Conservation (phyloP, 345 rosid genomes). For the Zanthoxylum bungeanum region DNA sequence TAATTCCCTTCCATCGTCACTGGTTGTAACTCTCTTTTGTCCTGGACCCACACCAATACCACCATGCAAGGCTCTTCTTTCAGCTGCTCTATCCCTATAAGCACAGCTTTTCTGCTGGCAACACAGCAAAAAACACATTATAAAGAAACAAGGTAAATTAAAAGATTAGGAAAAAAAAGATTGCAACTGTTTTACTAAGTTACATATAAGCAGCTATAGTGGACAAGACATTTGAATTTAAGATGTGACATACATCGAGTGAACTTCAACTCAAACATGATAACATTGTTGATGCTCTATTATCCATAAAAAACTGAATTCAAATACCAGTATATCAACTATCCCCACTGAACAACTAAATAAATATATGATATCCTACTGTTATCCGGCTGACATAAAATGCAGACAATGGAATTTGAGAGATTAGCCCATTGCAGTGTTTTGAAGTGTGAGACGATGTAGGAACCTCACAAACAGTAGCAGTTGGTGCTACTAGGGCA, state of each 20-base stretch:
- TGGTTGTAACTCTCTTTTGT: slow-evolving; percentile 43
- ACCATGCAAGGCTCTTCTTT: slow-evolving; percentile 77
- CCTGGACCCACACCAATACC: slow-evolving; percentile 87
- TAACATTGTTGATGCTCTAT: background rate
- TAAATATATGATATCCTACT: background rate
- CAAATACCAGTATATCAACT: background rate
- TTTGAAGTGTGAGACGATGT: background rate
- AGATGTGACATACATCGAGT: background rate
- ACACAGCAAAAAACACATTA: slow-evolving; percentile 11
- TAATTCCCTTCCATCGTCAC: slow-evolving; percentile 23
- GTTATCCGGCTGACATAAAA: background rate
- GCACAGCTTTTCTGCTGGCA: slow-evolving; percentile 38
- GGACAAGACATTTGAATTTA: background rate
- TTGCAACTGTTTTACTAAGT: background rate
- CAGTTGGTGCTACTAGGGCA: background rate
- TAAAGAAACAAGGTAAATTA: background rate
- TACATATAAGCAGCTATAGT: background rate
- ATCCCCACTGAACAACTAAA: background rate
- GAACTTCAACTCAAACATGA: background rate
- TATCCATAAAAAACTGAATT: background rate
- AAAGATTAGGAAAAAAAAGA: background rate
- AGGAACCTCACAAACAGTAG: background rate
- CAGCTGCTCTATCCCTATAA: slow-evolving; percentile 92
- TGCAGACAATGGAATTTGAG: background rate
- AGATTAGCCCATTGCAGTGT: background rate